Evolutionary conservation across 306 rosid species (phyloP).

Genomic region (Quercus mongolica): DNA sequence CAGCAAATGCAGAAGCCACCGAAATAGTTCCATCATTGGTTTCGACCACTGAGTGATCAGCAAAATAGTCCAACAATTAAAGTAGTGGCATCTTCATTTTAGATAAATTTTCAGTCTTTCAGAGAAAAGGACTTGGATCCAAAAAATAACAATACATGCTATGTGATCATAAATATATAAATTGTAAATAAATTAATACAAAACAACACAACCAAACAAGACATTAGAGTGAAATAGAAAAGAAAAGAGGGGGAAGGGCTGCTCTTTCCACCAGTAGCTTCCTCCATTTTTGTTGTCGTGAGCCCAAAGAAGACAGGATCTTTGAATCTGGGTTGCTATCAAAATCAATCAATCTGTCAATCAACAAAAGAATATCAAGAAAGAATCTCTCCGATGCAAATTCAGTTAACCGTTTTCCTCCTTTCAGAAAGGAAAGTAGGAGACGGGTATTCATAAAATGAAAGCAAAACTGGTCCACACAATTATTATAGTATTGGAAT

Average conservation of each 20-base stretch:
- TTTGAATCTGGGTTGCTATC: not conserved
- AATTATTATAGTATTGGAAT: not conserved
- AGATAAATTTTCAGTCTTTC: not conserved
- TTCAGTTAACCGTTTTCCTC: not conserved
- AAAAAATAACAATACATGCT: not conserved
- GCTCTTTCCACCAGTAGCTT: conserved; percentile 33
- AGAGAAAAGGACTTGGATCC: not conserved
- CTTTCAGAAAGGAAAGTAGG: not conserved
- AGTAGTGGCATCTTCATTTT: not conserved
- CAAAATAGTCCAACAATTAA: not conserved
- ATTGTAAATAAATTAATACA: too few relatives aligned
- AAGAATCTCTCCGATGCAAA: not conserved
- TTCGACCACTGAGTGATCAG: conserved; percentile 52
- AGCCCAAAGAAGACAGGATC: not conserved
- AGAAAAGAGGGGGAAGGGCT: not conserved
- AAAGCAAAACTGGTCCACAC: not conserved
- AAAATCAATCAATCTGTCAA: not conserved
- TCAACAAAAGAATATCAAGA: not conserved
- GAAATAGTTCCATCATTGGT: conserved; percentile 77
- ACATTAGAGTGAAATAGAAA: not conserved
- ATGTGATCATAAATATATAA: not conserved
- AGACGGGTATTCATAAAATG: not conserved
- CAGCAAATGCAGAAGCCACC: conserved; percentile 82
- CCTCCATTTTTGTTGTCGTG: conserved; percentile 26
- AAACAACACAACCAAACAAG: not conserved